Conservation (phyloP, 2,329 filamentous ascomycete species). For the Colletotrichum paranaense region DNA sequence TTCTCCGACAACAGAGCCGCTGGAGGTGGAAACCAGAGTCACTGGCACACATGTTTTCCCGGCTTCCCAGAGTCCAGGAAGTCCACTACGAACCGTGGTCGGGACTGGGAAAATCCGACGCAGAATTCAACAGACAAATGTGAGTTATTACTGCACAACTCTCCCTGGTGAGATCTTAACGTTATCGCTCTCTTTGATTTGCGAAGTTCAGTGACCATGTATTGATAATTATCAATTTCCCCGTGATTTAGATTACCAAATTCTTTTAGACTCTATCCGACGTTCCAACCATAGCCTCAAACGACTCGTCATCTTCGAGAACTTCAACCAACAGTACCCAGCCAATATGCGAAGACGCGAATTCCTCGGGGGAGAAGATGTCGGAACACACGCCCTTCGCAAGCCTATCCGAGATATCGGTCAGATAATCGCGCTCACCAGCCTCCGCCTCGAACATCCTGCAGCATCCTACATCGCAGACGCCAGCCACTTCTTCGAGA, state of each 20-base stretch:
- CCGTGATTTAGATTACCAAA: neutral
- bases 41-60: conserved; percentile 44
- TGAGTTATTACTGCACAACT: conserved; percentile 32
- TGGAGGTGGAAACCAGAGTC: conserved; percentile 43
- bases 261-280: conserved; percentile 20
- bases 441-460: conserved; percentile 41
- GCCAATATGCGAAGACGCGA: conserved; percentile 28
- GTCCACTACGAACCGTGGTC: conserved; percentile 47
- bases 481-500: conserved; percentile 44
- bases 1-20: conserved; percentile 47
- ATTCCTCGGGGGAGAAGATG: conserved; percentile 3
- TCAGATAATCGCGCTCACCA: conserved; percentile 37
- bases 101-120: conserved; percentile 39
- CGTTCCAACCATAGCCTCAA: conserved; percentile 31
- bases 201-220: no score
- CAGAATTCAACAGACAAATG: conserved; percentile 35
- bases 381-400: conserved; percentile 26
- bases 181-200: no score
- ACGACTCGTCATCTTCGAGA: conserved; percentile 44
- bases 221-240: no score
- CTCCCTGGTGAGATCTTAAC: neutral
- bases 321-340: conserved; percentile 46
- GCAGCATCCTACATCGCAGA: conserved; percentile 42
- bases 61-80: conserved; percentile 44
- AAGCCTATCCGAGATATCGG: conserved; percentile 36